phyloP scores from a whole-genome alignment of 2,329 filamentous ascomycete species.

The Fusarium sp. region DNA sequence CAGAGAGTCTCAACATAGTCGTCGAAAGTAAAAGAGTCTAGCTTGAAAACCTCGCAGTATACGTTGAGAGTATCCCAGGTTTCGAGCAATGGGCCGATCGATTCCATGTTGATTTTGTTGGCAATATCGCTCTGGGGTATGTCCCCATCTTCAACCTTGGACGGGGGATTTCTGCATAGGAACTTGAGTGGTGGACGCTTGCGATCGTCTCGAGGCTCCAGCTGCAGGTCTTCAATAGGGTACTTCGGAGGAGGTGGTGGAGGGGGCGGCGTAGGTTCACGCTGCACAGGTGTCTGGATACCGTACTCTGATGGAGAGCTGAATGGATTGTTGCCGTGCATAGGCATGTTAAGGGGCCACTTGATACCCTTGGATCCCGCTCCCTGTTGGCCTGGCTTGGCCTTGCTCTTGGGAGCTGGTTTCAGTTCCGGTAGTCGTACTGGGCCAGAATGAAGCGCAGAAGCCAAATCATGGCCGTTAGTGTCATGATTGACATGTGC shows the following conservation, averaged over 20 bases:
- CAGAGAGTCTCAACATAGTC: constrained; percentile 93
- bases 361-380: constrained; percentile 62
- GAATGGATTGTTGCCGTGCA: constrained; percentile 62
- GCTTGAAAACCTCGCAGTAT: constrained; percentile 93
- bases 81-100: constrained; percentile 88
- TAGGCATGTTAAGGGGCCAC: constrained; percentile 52
- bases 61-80: constrained; percentile 98
- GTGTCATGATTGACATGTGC: constrained; percentile 63
- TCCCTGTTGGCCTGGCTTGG: constrained; percentile 61
- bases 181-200: constrained; percentile 84
- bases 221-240: constrained; percentile 92
- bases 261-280: constrained; percentile 66
- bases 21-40: constrained; percentile 98
- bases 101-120: constrained; percentile 81
- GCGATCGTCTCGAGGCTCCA: constrained; percentile 76
- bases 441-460: constrained; percentile 59
- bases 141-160: constrained; percentile 60
- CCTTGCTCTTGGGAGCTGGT: constrained; percentile 79
- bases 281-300: constrained; percentile 50
- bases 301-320: constrained; percentile 62
- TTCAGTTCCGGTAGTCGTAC: constrained; percentile 80
- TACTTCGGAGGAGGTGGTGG: constrained; percentile 87
- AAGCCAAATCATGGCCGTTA: constrained; percentile 57
- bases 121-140: constrained; percentile 28
- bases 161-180: constrained; percentile 76